These are phyloP conservation scores for Sugiyamaella paludigena DNA, from an alignment of 1,139 yeast genomes.

Conservation along the genomic window DNA sequence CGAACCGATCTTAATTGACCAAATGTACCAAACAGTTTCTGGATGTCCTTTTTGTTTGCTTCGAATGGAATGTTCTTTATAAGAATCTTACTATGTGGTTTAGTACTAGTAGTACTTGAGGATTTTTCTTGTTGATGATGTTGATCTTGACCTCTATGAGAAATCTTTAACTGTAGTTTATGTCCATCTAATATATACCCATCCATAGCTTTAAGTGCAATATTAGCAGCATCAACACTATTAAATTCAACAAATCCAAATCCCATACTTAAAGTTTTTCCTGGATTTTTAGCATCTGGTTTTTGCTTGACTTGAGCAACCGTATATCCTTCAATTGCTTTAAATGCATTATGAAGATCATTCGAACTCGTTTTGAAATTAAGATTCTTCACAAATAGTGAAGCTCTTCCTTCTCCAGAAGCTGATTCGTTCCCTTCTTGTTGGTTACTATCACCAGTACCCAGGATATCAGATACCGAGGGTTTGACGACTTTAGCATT, in stretches of 20 bases:
- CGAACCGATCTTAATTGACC: slow-evolving; percentile 94
- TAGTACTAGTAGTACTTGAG: slow-evolving; percentile 27
- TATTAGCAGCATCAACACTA: slow-evolving; percentile 71
- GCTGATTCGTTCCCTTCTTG: slow-evolving; percentile 43
- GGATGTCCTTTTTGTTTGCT: slow-evolving; percentile 86
- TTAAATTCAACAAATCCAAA: slow-evolving; percentile 93
- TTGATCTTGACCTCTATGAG: slow-evolving; percentile 59
- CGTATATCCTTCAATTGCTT: slow-evolving; percentile 66
- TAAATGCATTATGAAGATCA: slow-evolving; percentile 60
- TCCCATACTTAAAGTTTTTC: slow-evolving; percentile 82
- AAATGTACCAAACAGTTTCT: slow-evolving; percentile 86
- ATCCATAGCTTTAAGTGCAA: slow-evolving; percentile 72
- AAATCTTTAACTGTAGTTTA: slow-evolving; percentile 79
- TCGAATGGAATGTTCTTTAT: slow-evolving; percentile 97
- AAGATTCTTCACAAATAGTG: slow-evolving; percentile 87
- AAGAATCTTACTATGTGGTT: slow-evolving; percentile 69
- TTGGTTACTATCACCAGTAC: slow-evolving; percentile 35
- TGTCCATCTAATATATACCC: slow-evolving; percentile 87
- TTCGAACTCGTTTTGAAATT: slow-evolving; percentile 73
- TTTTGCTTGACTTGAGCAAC: slow-evolving; percentile 83
- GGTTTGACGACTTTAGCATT: slow-evolving; percentile 36
- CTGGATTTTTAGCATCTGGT: slow-evolving; percentile 76
- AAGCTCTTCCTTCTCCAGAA: slow-evolving; percentile 60
- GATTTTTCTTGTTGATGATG: slow-evolving; percentile 30
- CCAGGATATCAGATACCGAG: slow-evolving; percentile 32